phyloP scores from a whole-genome alignment of 805 yeast species.

The Zygoascus bituminiphila region DNA sequence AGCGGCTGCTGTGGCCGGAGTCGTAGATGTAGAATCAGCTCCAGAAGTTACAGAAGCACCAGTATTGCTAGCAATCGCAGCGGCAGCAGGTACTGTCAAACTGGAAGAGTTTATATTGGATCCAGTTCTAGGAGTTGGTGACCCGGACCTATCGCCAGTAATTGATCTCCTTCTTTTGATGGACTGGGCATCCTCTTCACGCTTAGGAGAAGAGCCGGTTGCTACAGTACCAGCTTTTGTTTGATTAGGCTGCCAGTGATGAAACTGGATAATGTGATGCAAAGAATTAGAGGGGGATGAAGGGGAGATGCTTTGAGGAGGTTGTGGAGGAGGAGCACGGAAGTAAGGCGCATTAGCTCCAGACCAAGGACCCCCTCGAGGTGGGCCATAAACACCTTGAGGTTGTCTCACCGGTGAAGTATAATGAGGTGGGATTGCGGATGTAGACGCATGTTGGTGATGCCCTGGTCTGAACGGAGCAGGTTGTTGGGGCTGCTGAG shows the following conservation, averaged over 20 bases:
- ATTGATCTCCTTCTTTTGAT: slow-evolving; percentile 14
- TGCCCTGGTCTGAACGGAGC: slow-evolving; percentile 13
- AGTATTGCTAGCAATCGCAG: slow-evolving; percentile 15
- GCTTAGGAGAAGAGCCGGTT: slow-evolving; percentile 7
- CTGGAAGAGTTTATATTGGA: not conserved
- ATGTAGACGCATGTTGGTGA: slow-evolving; percentile 19
- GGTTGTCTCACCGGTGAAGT: slow-evolving; percentile 10
- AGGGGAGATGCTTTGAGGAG: slow-evolving; percentile 16
- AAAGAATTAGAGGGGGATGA: slow-evolving; percentile 20
- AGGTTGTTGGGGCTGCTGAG: slow-evolving; percentile 5
- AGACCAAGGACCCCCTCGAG: slow-evolving; percentile 1
- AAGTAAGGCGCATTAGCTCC: slow-evolving; percentile 3
- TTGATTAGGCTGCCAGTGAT: slow-evolving; percentile 45
- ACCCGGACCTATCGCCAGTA: slow-evolving; percentile 10
- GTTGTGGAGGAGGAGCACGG: slow-evolving; percentile 20
- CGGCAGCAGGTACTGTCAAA: slow-evolving; percentile 7
- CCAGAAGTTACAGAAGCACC: slow-evolving; percentile 1
- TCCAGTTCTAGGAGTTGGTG: slow-evolving; percentile 11
- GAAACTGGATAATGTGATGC: slow-evolving; percentile 48
- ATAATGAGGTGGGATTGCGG: slow-evolving; percentile 14
- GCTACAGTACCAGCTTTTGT: slow-evolving; percentile 4
- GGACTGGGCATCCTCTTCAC: slow-evolving; percentile 5
- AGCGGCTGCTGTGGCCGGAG: not conserved
- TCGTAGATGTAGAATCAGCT: not conserved
- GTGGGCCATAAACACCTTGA: not conserved